Conservation (phyloP, 495 filamentous ascomycete genomes). For the Penicillium arizonense region DNA sequence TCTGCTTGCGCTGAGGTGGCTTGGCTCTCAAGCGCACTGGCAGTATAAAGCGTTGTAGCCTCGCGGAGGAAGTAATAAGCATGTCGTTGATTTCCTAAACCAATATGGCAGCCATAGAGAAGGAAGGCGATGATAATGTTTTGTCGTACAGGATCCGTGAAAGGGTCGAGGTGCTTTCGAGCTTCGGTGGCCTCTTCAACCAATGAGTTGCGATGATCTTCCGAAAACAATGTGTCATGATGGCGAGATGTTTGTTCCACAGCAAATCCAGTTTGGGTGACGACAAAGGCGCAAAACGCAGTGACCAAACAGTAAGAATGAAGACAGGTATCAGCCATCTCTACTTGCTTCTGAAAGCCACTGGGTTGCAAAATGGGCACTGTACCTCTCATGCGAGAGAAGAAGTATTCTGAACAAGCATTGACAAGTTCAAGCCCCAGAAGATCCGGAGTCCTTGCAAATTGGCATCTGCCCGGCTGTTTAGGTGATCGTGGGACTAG, state of each 20-base stretch:
- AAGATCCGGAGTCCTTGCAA: constrained; percentile 44
- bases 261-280: constrained; percentile 55
- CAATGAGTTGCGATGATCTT: constrained; percentile 51
- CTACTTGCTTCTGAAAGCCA: constrained; percentile 56
- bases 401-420: constrained; percentile 72
- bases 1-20: constrained; percentile 16
- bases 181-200: constrained; percentile 70
- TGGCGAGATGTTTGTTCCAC: constrained; percentile 25
- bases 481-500: constrained; percentile 28
- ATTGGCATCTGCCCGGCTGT: constrained; percentile 15
- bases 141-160: constrained; percentile 60
- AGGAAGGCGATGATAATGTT: constrained; percentile 70
- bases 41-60: constrained; percentile 58
- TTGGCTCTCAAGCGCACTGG: constrained; percentile 39
- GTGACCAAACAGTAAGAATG: constrained; percentile 73
- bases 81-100: constrained; percentile 67
- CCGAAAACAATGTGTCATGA: background rate
- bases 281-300: constrained; percentile 73
- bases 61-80: constrained; percentile 74
- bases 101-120: constrained; percentile 67
- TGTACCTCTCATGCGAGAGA: constrained; percentile 69
- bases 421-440: constrained; percentile 61
- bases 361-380: constrained; percentile 70
- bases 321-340: constrained; percentile 56
- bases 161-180: constrained; percentile 65